Evolutionary conservation across 352 stramenopile genomes (phyloP).

Genomic region (Peronospora farinosa): DNA sequence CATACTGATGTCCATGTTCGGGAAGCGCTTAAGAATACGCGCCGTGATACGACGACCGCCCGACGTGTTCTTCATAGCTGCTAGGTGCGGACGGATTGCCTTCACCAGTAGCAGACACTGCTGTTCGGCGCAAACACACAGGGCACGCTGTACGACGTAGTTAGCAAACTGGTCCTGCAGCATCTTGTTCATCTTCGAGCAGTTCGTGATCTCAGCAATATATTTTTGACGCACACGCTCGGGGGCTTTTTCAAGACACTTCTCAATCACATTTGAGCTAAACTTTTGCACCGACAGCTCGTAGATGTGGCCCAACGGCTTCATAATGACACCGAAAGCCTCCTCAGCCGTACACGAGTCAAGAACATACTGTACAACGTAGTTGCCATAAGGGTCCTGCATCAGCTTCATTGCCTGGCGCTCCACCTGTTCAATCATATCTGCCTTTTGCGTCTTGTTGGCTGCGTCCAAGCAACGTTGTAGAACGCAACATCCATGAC

Average conservation of each 20-base stretch:
- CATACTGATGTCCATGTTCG: constrained; percentile 89
- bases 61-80: constrained; percentile 91
- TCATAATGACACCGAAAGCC: constrained; percentile 71
- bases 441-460: constrained; percentile 80
- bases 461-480: constrained; percentile 93
- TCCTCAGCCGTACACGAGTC: constrained; percentile 83
- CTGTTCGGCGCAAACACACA: constrained; percentile 92
- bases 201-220: constrained; percentile 69
- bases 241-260: constrained; percentile 93
- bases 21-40: constrained; percentile 95
- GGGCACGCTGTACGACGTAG: constrained; percentile 96
- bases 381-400: constrained; percentile 90
- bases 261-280: constrained; percentile 98
- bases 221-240: constrained; percentile 68
- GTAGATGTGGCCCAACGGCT: constrained; percentile 88
- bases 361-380: constrained; percentile 89
- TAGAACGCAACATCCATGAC: constrained; percentile 96
- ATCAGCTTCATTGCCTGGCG: constrained; percentile 95
- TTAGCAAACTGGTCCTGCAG: constrained; percentile 98
- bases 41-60: constrained; percentile 91
- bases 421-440: constrained; percentile 91
- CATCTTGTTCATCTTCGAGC: constrained; percentile 88
- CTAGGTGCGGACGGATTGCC: constrained; percentile 93
- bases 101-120: constrained; percentile 92
- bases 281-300: constrained; percentile 98